Evolutionary conservation across 208 protist species (phyloP).

Genomic region (Wallacemonas sp.): DNA sequence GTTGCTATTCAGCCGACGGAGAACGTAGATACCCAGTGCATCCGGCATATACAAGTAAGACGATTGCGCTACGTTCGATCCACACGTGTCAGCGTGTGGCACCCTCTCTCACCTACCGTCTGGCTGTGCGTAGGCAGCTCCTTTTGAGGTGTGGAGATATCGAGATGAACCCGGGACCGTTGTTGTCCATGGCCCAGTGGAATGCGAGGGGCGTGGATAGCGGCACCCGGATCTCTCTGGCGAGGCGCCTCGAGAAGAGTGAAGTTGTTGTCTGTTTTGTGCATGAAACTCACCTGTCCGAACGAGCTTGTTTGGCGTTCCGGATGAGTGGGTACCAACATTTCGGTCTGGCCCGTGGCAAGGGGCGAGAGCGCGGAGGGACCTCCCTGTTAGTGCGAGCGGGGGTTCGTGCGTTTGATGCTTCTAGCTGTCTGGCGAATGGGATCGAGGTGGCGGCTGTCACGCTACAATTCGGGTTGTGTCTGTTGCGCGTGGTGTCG

Average conservation of each 20-base stretch:
- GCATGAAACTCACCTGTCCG: background rate
- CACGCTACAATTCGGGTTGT: background rate
- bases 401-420: background rate
- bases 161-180: background rate
- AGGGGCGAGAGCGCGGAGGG: background rate
- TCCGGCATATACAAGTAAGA: background rate
- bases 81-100: conserved; percentile 1
- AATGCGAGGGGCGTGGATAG: background rate
- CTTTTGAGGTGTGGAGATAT: conserved; percentile 1
- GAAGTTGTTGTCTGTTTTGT: background rate
- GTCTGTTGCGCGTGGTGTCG: background rate
- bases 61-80: background rate
- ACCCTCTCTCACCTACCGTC: background rate
- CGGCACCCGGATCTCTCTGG: background rate
- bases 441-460: background rate
- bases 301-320: background rate
- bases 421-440: background rate
- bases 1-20: background rate
- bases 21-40: background rate
- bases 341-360: background rate
- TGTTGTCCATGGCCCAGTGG: background rate
- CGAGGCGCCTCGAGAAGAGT: background rate
- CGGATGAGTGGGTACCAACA: background rate
- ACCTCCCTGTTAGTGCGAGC: background rate
- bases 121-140: background rate